These are phyloP conservation scores for Kwoniella pini DNA, from an alignment of 768 basidiomycete species.

Conservation along the genomic window DNA sequence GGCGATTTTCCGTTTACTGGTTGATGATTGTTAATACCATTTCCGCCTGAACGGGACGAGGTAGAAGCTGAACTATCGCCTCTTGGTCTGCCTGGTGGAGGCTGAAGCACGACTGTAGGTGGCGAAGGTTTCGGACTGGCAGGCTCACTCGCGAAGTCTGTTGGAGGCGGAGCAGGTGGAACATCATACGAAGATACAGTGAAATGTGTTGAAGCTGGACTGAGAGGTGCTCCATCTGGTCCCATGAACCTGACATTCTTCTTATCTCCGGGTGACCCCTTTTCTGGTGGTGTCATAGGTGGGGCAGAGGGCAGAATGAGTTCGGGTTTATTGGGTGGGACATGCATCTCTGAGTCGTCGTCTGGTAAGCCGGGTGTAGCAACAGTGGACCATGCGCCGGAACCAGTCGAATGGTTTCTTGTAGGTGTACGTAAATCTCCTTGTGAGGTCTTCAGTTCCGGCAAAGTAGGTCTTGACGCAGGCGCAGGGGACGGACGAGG, in stretches of 20 bases:
- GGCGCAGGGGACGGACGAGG: slow-evolving; percentile 32
- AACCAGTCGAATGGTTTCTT: slow-evolving; percentile 51
- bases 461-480: slow-evolving; percentile 18
- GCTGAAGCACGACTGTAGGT: slow-evolving; percentile 4
- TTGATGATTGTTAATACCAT: not conserved
- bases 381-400: slow-evolving; percentile 71
- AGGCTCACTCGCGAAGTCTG: slow-evolving; percentile 31
- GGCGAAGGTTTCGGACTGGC: slow-evolving; percentile 18
- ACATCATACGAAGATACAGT: slow-evolving; percentile 46
- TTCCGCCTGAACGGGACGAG: slow-evolving; percentile 5
- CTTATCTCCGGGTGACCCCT: slow-evolving; percentile 31
- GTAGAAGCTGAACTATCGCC: slow-evolving; percentile 23
- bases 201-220: slow-evolving; percentile 44
- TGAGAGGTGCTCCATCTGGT: slow-evolving; percentile 52
- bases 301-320: slow-evolving; percentile 24
- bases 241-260: slow-evolving; percentile 53
- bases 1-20: slow-evolving; percentile 2
- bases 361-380: slow-evolving; percentile 67
- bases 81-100: slow-evolving; percentile 19
- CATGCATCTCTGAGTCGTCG: slow-evolving; percentile 32
- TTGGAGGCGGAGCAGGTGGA: slow-evolving; percentile 47
- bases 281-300: slow-evolving; percentile 14
- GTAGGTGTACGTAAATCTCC: slow-evolving; percentile 23
- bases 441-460: slow-evolving; percentile 21
- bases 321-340: slow-evolving; percentile 22